These are phyloP conservation scores for Dictyostelium purpureum DNA, from an alignment of 78 protist genomes.

Conservation along the genomic window DNA sequence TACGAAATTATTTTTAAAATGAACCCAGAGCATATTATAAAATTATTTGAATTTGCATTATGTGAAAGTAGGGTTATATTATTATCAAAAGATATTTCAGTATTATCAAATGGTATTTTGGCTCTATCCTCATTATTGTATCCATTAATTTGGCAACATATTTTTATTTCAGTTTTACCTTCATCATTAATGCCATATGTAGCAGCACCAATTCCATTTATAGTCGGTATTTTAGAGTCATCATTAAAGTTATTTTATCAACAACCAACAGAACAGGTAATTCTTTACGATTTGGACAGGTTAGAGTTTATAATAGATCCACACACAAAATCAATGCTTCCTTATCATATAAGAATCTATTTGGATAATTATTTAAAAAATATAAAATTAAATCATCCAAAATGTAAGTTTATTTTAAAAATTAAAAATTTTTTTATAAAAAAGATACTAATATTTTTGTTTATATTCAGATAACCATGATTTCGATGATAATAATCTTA, in stretches of 20 bases:
- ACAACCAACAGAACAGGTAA: conserved; percentile 78
- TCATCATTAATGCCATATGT: conserved; percentile 67
- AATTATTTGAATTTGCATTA: conserved; percentile 39
- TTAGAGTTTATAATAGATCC: conserved; percentile 63
- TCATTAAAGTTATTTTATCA: conserved; percentile 70
- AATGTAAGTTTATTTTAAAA: conserved; percentile 5
- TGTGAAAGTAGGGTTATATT: conserved; percentile 40
- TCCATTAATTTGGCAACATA: conserved; percentile 76
- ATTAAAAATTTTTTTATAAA: neutral
- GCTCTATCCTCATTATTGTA: conserved; percentile 40
- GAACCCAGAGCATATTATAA: conserved; percentile 45
- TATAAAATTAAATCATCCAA: conserved; percentile 29
- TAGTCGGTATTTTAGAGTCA: conserved; percentile 64
- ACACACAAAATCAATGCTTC: conserved; percentile 31
- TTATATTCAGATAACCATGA: conserved; percentile 16
- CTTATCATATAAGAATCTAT: conserved; percentile 35
- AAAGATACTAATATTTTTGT: neutral
- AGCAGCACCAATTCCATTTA: conserved; percentile 71
- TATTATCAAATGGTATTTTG: conserved; percentile 43
- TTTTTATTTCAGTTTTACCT: conserved; percentile 68
- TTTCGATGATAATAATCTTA: conserved; percentile 14
- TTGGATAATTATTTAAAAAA: conserved; percentile 36
- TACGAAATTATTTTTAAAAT: conserved; percentile 51
- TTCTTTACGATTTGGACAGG: conserved; percentile 41
- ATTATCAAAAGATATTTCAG: conserved; percentile 20